These are phyloP conservation scores for Solanum hybrid DNA, from an alignment of 305 asterid genomes.

Conservation along the genomic window DNA sequence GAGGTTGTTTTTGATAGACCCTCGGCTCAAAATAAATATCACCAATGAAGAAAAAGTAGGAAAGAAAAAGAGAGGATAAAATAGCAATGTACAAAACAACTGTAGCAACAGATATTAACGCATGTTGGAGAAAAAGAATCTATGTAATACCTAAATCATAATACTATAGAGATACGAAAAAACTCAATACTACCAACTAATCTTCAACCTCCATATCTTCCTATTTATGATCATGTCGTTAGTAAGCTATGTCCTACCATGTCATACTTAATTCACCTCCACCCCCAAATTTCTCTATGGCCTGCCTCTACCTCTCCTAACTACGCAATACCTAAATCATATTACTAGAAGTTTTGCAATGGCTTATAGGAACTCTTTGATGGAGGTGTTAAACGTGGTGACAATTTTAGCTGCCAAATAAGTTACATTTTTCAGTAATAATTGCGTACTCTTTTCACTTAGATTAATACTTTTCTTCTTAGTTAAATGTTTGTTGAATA, in stretches of 20 bases:
- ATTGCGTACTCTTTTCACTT: neutral
- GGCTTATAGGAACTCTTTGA: neutral
- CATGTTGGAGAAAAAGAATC: neutral
- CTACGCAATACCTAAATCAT: neutral
- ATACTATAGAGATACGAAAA: neutral
- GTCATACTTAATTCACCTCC: neutral
- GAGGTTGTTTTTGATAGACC: neutral
- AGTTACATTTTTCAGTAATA: neutral
- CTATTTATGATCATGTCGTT: neutral
- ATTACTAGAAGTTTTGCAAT: neutral
- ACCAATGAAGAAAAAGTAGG: neutral
- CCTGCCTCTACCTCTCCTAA: neutral
- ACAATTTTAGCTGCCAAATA: neutral
- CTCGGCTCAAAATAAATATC: neutral
- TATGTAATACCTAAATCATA: neutral
- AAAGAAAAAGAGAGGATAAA: neutral
- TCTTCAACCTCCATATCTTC: neutral
- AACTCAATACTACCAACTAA: neutral
- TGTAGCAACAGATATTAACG: neutral
- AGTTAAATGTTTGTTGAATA: neutral
- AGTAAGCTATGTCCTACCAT: too few relatives aligned
- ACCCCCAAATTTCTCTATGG: neutral
- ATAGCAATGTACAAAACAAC: neutral
- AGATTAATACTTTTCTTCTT: neutral
- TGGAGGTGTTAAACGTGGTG: neutral